phyloP scores from a whole-genome alignment of 441 rosid species.

The Croton laevigatus region DNA sequence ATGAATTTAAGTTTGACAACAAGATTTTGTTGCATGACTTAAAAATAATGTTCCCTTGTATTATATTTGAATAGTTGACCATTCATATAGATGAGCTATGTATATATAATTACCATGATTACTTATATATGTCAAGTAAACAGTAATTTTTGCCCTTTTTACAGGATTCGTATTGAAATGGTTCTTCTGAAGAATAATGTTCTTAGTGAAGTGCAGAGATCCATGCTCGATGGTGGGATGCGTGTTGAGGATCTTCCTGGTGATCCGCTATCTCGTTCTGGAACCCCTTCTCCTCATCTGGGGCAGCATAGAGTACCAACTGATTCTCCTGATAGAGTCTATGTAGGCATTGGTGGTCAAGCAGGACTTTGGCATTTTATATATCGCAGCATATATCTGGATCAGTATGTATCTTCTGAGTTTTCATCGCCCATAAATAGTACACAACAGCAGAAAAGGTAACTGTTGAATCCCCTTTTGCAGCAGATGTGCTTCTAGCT shows the following conservation, averaged over 20 bases:
- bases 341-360: constrained; percentile 79
- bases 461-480: constrained; percentile 15
- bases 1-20: neutral
- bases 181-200: constrained; percentile 86
- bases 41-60: neutral
- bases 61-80: neutral
- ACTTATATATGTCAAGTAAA: neutral
- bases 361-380: constrained; percentile 98
- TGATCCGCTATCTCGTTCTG: constrained; percentile 52
- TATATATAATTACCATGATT: neutral
- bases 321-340: constrained; percentile 46
- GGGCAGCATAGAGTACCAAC: constrained; percentile 45
- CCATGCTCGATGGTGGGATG: constrained; percentile 89
- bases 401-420: constrained; percentile 91
- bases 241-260: constrained; percentile 82
- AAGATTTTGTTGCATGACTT: neutral
- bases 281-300: constrained; percentile 40
- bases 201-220: constrained; percentile 83
- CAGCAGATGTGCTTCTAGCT: constrained; percentile 9
- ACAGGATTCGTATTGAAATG: constrained; percentile 69
- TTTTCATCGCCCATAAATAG: constrained; percentile 78
- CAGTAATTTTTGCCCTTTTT: constrained; percentile 12
- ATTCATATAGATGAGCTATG: neutral
- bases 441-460: constrained; percentile 83
- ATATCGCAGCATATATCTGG: constrained; percentile 88